phyloP scores from a whole-genome alignment of 2,329 filamentous ascomycete genomes.

The Fusarium sp. region DNA sequence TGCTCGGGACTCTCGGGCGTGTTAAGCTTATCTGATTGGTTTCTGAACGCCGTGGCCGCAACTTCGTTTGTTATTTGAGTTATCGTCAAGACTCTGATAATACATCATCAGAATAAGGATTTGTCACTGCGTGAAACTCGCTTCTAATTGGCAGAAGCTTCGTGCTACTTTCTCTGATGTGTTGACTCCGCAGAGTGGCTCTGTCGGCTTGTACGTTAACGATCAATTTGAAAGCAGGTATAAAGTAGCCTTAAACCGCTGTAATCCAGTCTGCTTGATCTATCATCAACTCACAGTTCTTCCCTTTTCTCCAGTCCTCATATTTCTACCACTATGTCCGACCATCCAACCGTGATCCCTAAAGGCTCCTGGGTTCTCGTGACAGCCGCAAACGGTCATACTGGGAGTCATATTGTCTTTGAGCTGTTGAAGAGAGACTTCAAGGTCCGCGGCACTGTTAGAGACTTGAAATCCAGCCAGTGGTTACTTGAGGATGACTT shows the following conservation, averaged over 20 bases:
- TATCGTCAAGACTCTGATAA: neutral
- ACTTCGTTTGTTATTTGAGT: neutral
- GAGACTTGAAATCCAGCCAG: slow-evolving; percentile 5
- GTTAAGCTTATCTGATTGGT: neutral
- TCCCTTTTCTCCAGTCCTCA: neutral
- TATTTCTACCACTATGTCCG: neutral
- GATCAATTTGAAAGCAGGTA: rapidly evolving
- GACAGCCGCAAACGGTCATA: slow-evolving; percentile 28
- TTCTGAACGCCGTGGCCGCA: neutral
- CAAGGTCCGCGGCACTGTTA: slow-evolving; percentile 31
- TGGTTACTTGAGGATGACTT: slow-evolving; percentile 21
- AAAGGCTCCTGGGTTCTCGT: slow-evolving; percentile 26
- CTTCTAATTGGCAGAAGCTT: neutral
- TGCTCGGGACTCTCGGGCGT: neutral
- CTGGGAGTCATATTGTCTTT: slow-evolving; percentile 21
- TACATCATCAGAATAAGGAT: neutral
- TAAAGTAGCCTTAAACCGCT: neutral
- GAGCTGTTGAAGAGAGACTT: slow-evolving; percentile 23
- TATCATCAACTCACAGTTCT: rapidly evolving
- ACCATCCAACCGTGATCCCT: neutral
- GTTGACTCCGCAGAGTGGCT: too few relatives aligned
- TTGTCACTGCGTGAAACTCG: rapidly evolving
- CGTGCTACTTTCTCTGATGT: too few relatives aligned
- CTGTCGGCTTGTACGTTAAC: too few relatives aligned
- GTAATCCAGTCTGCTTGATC: rapidly evolving